Evolutionary conservation across 164 flowering plant genomes (phyloP), one percentile per base, ranked within the genome.

Genomic region (Magnolia sinica): DNA sequence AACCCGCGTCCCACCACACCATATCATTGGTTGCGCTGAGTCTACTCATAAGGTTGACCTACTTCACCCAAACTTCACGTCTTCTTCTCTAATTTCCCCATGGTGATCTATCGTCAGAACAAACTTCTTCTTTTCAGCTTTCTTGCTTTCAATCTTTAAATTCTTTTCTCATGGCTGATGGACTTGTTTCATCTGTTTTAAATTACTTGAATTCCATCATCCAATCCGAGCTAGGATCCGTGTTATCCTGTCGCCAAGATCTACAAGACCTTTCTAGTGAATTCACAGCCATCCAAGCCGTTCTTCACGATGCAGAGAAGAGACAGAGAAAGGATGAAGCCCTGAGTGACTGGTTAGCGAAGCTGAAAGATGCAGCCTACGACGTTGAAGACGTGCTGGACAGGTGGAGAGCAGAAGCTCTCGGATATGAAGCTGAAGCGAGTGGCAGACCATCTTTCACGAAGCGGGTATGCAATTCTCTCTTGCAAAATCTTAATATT

Each of bases 261-360:
- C 27, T 80, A 13, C 4, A 76, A 64, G 68, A 73, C 22, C 85
- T 83, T 63, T 20, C 13, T 0, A 61, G 11, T 27, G 23, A 52
- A 8, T 65, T 83, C 58, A 11, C 37, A 5, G 51, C 70, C 50
- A 76, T 78, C 69, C 72, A 70, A 27, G 81, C 79, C 7, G 78
- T 82, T 64, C 75, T 84, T 19, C 22, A 19, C 7, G 84, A 85
- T 73, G 87, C 85, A 1, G 87, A 83, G 67, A 72, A 67, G 23
- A 72, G 63, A 19, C 82, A 81, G 64, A 69, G 77, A 3, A 75
- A 70, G 20, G 74, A 85, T 0, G 69, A 73, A 18, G 0, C 37
- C 3, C 73, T 83, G 51, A 66, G 61, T 11, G n/a, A 50, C 16
- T 74, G 77, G 77, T 23, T 74, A 11, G 29, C 10, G n/a, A 50